Evolutionary conservation across 495 filamentous ascomycete genomes (phyloP).

Genomic region (Penicillium robsamsonii): DNA sequence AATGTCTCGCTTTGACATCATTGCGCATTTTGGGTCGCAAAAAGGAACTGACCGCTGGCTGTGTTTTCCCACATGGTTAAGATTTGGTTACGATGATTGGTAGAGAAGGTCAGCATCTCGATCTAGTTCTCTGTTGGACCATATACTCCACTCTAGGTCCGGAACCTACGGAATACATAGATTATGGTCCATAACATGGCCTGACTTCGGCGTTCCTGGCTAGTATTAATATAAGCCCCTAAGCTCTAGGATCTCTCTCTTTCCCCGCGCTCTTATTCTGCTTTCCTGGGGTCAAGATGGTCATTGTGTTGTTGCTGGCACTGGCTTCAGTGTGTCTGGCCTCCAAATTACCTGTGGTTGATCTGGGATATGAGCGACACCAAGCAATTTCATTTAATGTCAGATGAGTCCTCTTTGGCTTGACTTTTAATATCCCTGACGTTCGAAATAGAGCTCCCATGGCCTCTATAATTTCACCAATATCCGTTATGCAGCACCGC

Average conservation of each 20-base stretch:
- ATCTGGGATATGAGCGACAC: constrained; percentile 51
- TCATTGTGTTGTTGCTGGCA: constrained; percentile 6
- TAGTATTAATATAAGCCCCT: not conserved
- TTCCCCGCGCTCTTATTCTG: not conserved
- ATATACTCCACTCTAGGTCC: not conserved
- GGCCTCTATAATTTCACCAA: constrained; percentile 57
- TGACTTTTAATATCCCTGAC: constrained; percentile 2
- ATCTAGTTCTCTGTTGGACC: not conserved
- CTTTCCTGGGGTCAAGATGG: constrained; percentile 10
- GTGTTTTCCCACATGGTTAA: not conserved
- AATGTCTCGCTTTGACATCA: not conserved
- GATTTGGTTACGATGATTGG: not conserved
- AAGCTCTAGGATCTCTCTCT: not conserved
- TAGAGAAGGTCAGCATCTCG: not conserved
- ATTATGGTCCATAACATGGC: not conserved
- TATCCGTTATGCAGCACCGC: constrained; percentile 59
- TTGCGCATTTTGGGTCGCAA: not conserved
- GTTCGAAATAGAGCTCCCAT: constrained; percentile 17
- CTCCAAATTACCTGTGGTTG: constrained; percentile 41
- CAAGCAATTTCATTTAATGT: constrained; percentile 49
- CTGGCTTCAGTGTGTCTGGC: constrained; percentile 24
- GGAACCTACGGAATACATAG: not conserved
- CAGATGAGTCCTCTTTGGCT: not conserved
- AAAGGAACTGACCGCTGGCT: not conserved
- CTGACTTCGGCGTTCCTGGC: not conserved